These are phyloP conservation scores for Globisporangium perplexum DNA, from an alignment of 352 stramenopile species.

Conservation along the genomic window DNA sequence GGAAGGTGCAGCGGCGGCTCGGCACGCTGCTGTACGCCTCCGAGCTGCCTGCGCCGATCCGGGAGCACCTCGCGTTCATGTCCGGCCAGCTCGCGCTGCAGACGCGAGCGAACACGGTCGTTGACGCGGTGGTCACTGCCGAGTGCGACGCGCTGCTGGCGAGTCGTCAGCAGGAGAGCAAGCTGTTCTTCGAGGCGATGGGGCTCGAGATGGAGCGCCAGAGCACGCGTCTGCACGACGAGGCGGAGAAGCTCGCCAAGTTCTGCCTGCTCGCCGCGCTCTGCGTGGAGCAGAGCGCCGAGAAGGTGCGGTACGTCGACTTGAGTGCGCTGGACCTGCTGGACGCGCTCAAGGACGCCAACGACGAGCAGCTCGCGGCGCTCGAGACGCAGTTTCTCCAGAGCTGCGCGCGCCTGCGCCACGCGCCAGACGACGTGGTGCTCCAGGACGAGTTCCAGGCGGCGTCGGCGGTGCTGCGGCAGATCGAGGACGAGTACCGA, in stretches of 20 bases:
- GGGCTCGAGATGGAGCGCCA: constrained; percentile 48
- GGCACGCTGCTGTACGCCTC: constrained; percentile 67
- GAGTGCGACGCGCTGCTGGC: constrained; percentile 55
- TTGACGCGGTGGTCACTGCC: constrained; percentile 49
- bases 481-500: constrained; percentile 77
- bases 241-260: constrained; percentile 48
- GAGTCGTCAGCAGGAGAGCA: constrained; percentile 38
- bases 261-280: constrained; percentile 55
- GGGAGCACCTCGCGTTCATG: constrained; percentile 46
- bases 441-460: constrained; percentile 56
- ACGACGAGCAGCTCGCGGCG: constrained; percentile 40
- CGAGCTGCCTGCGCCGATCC: constrained; percentile 46
- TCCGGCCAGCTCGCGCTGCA: constrained; percentile 56
- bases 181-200: constrained; percentile 54
- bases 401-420: constrained; percentile 51
- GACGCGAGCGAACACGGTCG: constrained; percentile 48
- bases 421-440: constrained; percentile 55
- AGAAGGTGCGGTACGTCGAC: constrained; percentile 57
- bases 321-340: constrained; percentile 71
- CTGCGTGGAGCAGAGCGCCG: constrained; percentile 50
- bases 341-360: constrained; percentile 63
- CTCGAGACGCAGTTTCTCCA: constrained; percentile 45
- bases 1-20: constrained; percentile 72
- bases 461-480: constrained; percentile 43
- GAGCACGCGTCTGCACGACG: constrained; percentile 41